Base-by-base conservation (phyloP, 2,329 filamentous ascomycete species). In the Fusarium veterinarium region DNA sequence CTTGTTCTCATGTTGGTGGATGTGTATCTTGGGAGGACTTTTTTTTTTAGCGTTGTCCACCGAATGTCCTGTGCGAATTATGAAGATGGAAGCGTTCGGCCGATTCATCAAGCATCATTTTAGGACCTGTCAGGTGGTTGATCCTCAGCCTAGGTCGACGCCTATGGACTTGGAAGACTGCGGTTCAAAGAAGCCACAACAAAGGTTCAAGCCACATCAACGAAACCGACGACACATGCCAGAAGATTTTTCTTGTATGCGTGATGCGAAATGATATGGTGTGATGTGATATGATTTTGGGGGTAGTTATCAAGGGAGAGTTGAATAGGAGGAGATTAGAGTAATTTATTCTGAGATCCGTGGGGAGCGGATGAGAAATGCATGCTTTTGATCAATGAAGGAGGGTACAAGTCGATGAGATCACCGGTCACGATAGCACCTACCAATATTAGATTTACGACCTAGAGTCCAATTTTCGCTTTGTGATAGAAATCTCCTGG, bases 261-360 rank as follows among this genome's bases (percentile, higher is more conserved):
- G 44, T 60, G 61, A 67, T 57, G 41, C 23, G 41, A 64, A 31
- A 37, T 53, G 33, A 64, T 31, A n/a, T 53, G 30, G 17, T 25
- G 28, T 35, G 46, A 37, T 42, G 51, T 31, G 40, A 55, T 63
- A 19, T 38, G 31, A 23, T 28, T 37, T 41, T 30, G 35, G 14
- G 25, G 42, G 10, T 35, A 28, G 31, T 37, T 31, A 35, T 46
- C 40, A 40, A 38, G 45, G 38, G 28, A 65, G 60, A 56, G 12
- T 40, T 37, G 49, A 41, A 38, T 42, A 69, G 44, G 64, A 57
- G 57, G 64, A 69, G 20, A 69, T 69, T 68, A 49, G 57, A 25
- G 23, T 49, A 49, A 49, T 33, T 33, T 33, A 13, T 49, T 33
- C 20, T 33, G 46, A 63, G 23, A 68, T 49, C 30, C 10, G 57